Evolutionary conservation across 2,329 filamentous ascomycete species (phyloP).

Genomic region (Nemania sp.): DNA sequence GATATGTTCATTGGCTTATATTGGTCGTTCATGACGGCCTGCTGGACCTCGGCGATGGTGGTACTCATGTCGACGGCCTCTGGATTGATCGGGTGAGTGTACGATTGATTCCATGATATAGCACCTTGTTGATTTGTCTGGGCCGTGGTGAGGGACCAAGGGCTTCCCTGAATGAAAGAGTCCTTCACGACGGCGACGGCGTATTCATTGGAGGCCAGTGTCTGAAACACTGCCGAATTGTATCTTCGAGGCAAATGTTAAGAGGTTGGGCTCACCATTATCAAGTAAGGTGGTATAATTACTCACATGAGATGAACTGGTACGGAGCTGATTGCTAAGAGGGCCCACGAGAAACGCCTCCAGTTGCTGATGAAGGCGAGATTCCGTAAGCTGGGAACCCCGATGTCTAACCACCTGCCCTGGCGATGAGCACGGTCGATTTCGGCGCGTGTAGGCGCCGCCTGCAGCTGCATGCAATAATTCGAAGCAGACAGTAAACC

Average conservation of each 20-base stretch:
- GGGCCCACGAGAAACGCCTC: constrained; percentile 14
- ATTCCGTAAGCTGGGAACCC: constrained; percentile 28
- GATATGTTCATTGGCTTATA: constrained; percentile 25
- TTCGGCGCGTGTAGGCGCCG: constrained; percentile 23
- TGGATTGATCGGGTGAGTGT: constrained; percentile 11
- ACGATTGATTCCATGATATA: constrained; percentile 25
- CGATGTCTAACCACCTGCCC: constrained; percentile 25
- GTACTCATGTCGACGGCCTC: constrained; percentile 15
- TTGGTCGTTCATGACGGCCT: constrained; percentile 11
- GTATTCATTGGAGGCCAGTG: constrained; percentile 29
- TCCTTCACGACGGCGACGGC: constrained; percentile 27
- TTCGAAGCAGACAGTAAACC: constrained; percentile 25
- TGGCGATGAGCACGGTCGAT: constrained; percentile 20
- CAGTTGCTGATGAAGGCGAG: constrained; percentile 19
- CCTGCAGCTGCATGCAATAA: constrained; percentile 26
- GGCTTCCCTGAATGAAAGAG: constrained; percentile 23
- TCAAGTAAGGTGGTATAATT: too few species aligned
- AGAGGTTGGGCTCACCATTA: too few species aligned
- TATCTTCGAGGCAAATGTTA: too few species aligned
- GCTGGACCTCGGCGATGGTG: constrained; percentile 24
- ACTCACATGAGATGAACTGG: constrained; percentile 30
- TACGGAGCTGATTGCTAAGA: constrained; percentile 22
- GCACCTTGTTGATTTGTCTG: constrained; percentile 26
- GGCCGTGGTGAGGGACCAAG: constrained; percentile 20
- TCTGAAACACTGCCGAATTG: constrained; percentile 32